phyloP scores from a whole-genome alignment of 345 rosid genomes.

The Excoecaria agallocha region DNA sequence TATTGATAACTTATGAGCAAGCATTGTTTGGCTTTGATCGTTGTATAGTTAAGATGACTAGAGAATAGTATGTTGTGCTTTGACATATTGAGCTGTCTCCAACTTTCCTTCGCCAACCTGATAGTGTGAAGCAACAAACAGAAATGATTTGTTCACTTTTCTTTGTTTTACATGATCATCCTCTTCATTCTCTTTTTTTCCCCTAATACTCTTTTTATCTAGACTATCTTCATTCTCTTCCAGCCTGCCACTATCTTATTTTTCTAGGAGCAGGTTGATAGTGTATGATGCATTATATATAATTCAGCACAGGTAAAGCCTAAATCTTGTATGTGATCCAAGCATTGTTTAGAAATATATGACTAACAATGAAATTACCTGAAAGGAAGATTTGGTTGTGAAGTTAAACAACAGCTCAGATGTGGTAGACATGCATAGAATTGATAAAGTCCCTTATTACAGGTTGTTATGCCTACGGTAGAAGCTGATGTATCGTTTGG shows the following conservation, averaged over 20 bases:
- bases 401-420: not conserved
- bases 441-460: slow-evolving; percentile 21
- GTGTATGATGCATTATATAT: too few relatives aligned
- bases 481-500: slow-evolving; percentile 96
- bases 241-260: not conserved
- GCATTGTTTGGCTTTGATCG: not conserved
- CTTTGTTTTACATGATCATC: not conserved
- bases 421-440: not conserved
- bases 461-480: slow-evolving; percentile 97
- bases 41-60: not conserved
- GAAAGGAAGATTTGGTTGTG: not conserved
- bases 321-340: not conserved
- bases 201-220: not conserved
- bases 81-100: not conserved
- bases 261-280: too few relatives aligned
- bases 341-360: not conserved
- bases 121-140: not conserved
- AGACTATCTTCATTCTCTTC: not conserved
- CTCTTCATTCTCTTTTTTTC: not conserved
- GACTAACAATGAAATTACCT: not conserved
- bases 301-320: not conserved
- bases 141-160: not conserved
- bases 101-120: not conserved
- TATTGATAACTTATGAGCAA: not conserved
- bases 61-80: not conserved